Conservation (phyloP, 805 yeast genomes). For the Candida fluviatilis region DNA sequence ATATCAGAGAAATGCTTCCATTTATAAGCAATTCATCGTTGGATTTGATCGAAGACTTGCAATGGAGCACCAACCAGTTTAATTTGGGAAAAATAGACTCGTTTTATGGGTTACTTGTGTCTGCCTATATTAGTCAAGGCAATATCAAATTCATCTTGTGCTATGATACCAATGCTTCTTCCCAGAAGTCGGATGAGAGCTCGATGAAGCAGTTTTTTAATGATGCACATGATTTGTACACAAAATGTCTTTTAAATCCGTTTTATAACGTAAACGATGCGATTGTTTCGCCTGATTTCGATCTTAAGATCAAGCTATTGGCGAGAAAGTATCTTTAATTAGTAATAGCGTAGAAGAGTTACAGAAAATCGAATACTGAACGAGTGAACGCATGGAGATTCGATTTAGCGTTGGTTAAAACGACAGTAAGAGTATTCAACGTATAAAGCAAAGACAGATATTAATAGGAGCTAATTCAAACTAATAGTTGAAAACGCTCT, state of each 20-base stretch:
- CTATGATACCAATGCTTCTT: constrained; percentile 28
- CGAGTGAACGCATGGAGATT: no score
- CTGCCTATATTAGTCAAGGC: constrained; percentile 85
- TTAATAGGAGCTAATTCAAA: no score
- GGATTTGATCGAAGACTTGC: constrained; percentile 87
- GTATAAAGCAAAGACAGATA: no score
- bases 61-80: constrained; percentile 66
- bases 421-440: no score
- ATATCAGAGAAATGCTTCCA: constrained; percentile 76
- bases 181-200: constrained; percentile 50
- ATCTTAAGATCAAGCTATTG: constrained; percentile 61
- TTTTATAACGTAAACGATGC: constrained; percentile 77
- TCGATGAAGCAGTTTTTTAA: constrained; percentile 76
- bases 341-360: no score
- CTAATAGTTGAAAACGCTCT: no score
- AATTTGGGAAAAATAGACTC: constrained; percentile 78
- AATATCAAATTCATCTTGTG: constrained; percentile 74
- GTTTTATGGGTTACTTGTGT: constrained; percentile 77
- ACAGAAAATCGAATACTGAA: no score
- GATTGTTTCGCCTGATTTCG: constrained; percentile 71
- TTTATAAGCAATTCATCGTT: constrained; percentile 84
- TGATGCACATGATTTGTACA: constrained; percentile 84
- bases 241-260: constrained; percentile 80
- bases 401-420: no score
- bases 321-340: constrained; percentile 70